A percentile compares a stretch with the other conserved stretches of the same genome.
These are phyloP conservation scores for Pythium angustatum DNA, from an alignment of 352 stramenopile genomes.

Conservation along the genomic window DNA sequence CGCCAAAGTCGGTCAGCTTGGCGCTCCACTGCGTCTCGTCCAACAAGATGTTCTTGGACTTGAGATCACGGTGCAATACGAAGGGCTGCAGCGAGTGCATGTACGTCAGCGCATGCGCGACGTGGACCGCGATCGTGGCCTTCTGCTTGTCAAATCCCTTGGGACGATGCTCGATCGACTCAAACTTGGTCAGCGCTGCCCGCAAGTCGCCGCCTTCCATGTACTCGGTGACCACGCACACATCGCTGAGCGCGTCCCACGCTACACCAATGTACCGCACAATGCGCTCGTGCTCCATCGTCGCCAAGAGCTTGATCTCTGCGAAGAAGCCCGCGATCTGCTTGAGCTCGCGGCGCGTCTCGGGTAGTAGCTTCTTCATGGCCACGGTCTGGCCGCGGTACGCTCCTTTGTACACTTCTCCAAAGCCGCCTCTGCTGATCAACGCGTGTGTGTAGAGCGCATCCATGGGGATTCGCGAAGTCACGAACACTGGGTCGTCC, in stretches of 20 bases:
- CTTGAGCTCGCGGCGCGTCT: constrained; percentile 3
- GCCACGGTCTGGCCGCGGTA: constrained; percentile 21
- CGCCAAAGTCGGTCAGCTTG: constrained; percentile 46
- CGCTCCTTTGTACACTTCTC: constrained; percentile 24
- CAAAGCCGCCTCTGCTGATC: constrained; percentile 25
- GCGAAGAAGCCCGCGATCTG: constrained; percentile 25
- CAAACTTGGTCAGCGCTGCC: constrained; percentile 11
- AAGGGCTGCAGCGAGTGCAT: constrained; percentile 33
- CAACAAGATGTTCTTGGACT: constrained; percentile 30
- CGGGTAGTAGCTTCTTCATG: constrained; percentile 26
- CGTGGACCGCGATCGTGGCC: constrained; percentile 30
- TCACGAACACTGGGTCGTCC: constrained; percentile 23
- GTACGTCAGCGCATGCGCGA: constrained; percentile 34
- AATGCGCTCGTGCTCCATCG: constrained; percentile 29
- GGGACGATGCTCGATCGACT: constrained; percentile 8
- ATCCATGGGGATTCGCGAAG: constrained; percentile 21
- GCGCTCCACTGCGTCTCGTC: constrained; percentile 27
- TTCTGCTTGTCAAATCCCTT: constrained; percentile 27
- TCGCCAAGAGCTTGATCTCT: constrained; percentile 30
- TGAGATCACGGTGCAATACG: constrained; percentile 28
- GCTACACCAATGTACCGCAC: constrained; percentile 32
- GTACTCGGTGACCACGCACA: constrained; percentile 34
- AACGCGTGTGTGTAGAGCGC: constrained; percentile 8
- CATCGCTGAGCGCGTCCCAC: constrained; percentile 29
- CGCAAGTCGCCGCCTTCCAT: constrained; percentile 36